These are phyloP conservation scores for Cyclotella baltica DNA, from an alignment of 108 stramenopile species.

Conservation along the genomic window DNA sequence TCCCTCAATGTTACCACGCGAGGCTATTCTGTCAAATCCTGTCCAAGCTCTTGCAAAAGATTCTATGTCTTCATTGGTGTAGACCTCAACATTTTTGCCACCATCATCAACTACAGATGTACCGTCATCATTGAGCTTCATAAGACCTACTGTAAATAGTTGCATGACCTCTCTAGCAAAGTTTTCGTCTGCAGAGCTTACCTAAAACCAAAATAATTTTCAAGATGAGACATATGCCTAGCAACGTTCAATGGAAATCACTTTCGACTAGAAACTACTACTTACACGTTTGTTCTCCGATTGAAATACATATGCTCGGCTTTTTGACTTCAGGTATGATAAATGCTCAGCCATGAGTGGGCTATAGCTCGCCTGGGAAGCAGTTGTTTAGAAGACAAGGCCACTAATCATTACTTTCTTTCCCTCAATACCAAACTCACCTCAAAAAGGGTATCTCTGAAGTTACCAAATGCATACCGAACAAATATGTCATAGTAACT, in stretches of 20 bases:
- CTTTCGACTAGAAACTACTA: no score
- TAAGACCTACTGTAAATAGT: conserved; percentile 74
- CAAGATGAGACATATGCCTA: neutral
- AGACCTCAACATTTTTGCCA: conserved; percentile 53
- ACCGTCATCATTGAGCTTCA: conserved; percentile 69
- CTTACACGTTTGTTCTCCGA: neutral
- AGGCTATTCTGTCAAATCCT: conserved; percentile 50
- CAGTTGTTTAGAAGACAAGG: no score
- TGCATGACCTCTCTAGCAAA: conserved; percentile 58
- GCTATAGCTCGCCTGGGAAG: no score
- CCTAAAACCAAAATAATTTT: no score
- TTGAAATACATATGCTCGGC: conserved; percentile 42
- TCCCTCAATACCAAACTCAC: no score
- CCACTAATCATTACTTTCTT: no score
- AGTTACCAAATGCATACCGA: conserved; percentile 87
- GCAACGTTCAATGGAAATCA: no score
- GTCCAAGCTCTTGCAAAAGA: conserved; percentile 72
- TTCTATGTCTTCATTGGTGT: conserved; percentile 80
- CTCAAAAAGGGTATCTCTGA: conserved; percentile 69
- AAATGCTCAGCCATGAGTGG: conserved; percentile 66
- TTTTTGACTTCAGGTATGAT: conserved; percentile 53
- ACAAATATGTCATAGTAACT: conserved; percentile 66
- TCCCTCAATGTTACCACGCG: conserved; percentile 60
- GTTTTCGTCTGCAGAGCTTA: conserved; percentile 21
- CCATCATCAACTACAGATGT: conserved; percentile 48